These are phyloP conservation scores for Neophaeococcomyces mojaviensis DNA, from an alignment of 2,329 filamentous ascomycete species.

Conservation along the genomic window DNA sequence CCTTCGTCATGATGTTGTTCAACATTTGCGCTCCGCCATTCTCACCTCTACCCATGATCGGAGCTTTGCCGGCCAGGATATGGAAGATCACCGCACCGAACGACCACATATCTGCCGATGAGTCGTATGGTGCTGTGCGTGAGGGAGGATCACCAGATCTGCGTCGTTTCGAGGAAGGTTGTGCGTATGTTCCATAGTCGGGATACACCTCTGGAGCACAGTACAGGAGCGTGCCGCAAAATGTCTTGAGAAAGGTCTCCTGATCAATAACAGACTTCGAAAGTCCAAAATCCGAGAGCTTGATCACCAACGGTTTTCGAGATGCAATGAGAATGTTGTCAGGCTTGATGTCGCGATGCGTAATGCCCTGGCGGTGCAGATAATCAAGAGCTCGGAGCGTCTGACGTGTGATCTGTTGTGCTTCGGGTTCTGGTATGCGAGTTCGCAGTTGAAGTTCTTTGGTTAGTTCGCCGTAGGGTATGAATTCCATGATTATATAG, in stretches of 20 bases:
- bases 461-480: conserved; percentile 75
- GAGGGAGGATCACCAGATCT: conserved; percentile 42
- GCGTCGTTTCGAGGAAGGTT: conserved; percentile 47
- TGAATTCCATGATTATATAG: conserved; percentile 96
- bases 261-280: conserved; percentile 89
- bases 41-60: conserved; percentile 71
- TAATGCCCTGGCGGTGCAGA: conserved; percentile 80
- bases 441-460: conserved; percentile 58
- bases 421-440: conserved; percentile 58
- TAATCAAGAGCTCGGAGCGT: conserved; percentile 78
- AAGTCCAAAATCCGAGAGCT: conserved; percentile 91
- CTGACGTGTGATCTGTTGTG: conserved; percentile 59
- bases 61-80: conserved; percentile 68
- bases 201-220: conserved; percentile 96
- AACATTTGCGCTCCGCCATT: conserved; percentile 73
- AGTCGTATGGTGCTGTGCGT: conserved; percentile 62
- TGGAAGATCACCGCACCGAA: conserved; percentile 88
- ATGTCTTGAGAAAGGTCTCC: conserved; percentile 89
- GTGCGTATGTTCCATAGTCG: conserved; percentile 60
- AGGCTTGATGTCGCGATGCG: conserved; percentile 96
- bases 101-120: conserved; percentile 94
- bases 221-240: conserved; percentile 91
- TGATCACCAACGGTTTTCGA: conserved; percentile 67
- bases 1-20: conserved; percentile 69
- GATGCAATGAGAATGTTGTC: conserved; percentile 89